These are phyloP conservation scores for Massarina eburnea DNA, from an alignment of 2,329 filamentous ascomycete genomes.

Conservation along the genomic window DNA sequence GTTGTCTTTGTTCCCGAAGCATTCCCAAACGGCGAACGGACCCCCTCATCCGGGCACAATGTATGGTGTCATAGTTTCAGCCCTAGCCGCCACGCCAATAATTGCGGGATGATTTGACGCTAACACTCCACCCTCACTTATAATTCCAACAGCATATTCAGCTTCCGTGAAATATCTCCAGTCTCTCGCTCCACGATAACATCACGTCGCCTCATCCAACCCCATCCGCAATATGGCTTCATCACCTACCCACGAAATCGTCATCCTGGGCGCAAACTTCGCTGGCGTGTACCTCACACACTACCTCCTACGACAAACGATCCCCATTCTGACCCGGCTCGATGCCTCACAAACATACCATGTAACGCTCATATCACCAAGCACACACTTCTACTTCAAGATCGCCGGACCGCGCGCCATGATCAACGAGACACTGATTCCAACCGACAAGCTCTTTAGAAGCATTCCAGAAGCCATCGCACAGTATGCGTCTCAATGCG, in stretches of 20 bases:
- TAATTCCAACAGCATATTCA: no score
- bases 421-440: slow-evolving; percentile 27
- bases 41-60: no score
- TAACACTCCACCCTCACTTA: no score
- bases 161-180: no score
- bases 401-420: slow-evolving; percentile 41
- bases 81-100: no score
- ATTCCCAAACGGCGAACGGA: no score
- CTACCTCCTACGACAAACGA: slow-evolving; percentile 34
- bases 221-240: not conserved
- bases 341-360: slow-evolving; percentile 22
- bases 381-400: slow-evolving; percentile 43
- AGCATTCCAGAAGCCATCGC: slow-evolving; percentile 36
- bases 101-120: no score
- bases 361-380: slow-evolving; percentile 38
- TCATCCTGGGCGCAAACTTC: slow-evolving; percentile 41
- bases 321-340: slow-evolving; percentile 26
- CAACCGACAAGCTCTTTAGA: slow-evolving; percentile 32
- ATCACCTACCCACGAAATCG: slow-evolving; percentile 27
- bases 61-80: no score
- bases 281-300: slow-evolving; percentile 42
- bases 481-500: slow-evolving; percentile 31
- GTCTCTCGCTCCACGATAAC: no score
- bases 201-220: no score
- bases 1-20: no score